A percentile compares a stretch with the other conserved stretches of the same genome.
Conservation (phyloP, 768 basidiomycete species). For the Suillus brevipes region DNA sequence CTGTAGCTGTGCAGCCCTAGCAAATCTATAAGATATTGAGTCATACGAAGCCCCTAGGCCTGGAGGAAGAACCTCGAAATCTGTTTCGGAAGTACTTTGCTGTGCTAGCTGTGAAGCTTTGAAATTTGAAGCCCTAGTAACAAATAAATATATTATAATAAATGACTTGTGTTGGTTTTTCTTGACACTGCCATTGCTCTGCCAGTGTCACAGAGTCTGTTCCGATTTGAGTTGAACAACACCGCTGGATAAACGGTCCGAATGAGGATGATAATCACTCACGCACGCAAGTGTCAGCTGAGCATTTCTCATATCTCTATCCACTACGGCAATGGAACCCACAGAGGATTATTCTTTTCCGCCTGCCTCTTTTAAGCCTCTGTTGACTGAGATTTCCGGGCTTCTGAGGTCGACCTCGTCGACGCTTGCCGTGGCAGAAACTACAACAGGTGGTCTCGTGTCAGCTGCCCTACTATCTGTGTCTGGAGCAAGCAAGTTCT, state of each 20-base stretch:
- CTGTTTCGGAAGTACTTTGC: no score
- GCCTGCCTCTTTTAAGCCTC: slow-evolving; percentile 16
- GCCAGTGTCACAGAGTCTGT: no score
- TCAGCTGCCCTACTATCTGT: slow-evolving; percentile 21
- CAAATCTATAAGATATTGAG: no score
- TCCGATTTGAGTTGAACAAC: no score
- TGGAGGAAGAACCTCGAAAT: no score
- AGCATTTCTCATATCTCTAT: background rate
- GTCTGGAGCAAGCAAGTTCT: slow-evolving; percentile 21
- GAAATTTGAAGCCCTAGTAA: no score
- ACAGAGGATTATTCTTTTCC: slow-evolving; percentile 15
- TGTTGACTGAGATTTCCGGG: slow-evolving; percentile 16
- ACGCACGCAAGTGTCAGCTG: background rate
- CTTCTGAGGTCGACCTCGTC: slow-evolving; percentile 15
- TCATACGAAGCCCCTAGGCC: no score
- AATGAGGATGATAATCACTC: background rate
- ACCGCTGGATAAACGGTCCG: background rate
- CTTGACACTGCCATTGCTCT: no score
- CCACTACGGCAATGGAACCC: slow-evolving; percentile 1
- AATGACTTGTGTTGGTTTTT: no score
- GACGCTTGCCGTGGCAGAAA: slow-evolving; percentile 23
- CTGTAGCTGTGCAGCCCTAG: no score
- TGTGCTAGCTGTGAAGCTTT: no score
- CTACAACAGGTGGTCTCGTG: slow-evolving; percentile 22
- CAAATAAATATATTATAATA: no score